Percentiles rank a stretch among this genome's conserved stretches.
Conservation (phyloP, 2,329 filamentous ascomycete species). For the Diatrype stigma region DNA sequence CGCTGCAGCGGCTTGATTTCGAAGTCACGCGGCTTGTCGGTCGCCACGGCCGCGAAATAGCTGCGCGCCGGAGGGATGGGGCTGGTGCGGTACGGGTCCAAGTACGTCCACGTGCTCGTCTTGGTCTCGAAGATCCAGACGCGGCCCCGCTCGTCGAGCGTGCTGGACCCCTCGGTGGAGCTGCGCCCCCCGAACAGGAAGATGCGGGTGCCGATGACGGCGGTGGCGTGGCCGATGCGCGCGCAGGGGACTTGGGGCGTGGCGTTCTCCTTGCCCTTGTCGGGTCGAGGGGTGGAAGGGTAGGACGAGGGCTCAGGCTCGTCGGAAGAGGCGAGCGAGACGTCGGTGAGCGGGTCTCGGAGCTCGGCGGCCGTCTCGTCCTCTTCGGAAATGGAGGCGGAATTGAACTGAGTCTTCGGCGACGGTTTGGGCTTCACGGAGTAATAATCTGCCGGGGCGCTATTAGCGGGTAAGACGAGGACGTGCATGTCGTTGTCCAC, state of each 20-base stretch:
- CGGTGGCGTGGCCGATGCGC: constrained; percentile 69
- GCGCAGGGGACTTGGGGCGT: constrained; percentile 52
- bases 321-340: constrained; percentile 33
- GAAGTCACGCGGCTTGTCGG: constrained; percentile 53
- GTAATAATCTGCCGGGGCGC: constrained; percentile 56
- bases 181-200: constrained; percentile 80
- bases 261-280: constrained; percentile 37
- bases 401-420: constrained; percentile 25
- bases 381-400: constrained; percentile 21
- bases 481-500: constrained; percentile 70
- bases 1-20: constrained; percentile 28
- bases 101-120: constrained; percentile 58
- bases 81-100: constrained; percentile 51
- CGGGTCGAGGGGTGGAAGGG: constrained; percentile 7
- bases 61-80: constrained; percentile 61
- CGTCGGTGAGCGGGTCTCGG: constrained; percentile 36
- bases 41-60: constrained; percentile 62
- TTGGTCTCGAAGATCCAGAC: constrained; percentile 73
- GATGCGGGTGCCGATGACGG: constrained; percentile 63
- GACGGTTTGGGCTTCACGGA: constrained; percentile 45
- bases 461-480: constrained; percentile 56
- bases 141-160: constrained; percentile 68
- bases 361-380: constrained; percentile 25
- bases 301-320: constrained; percentile 10
- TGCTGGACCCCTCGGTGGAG: constrained; percentile 57